phyloP scores from a whole-genome alignment of 2,329 filamentous ascomycete genomes.

The Lachnellula arida region DNA sequence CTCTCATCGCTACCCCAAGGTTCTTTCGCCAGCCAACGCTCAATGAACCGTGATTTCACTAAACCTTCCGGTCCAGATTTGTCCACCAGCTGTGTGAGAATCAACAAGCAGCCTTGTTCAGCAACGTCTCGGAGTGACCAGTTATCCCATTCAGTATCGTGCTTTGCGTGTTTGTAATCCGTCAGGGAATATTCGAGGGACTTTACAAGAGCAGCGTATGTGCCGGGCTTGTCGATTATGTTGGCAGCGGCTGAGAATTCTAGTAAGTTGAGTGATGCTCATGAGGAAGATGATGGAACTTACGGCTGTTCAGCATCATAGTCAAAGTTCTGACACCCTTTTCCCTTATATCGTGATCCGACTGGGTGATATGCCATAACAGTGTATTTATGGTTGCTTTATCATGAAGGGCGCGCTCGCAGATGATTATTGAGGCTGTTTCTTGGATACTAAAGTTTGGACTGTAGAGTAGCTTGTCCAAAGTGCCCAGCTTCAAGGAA shows the following conservation, averaged over 20 bases:
- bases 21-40: constrained; percentile 70
- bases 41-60: constrained; percentile 60
- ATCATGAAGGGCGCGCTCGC: constrained; percentile 56
- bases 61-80: constrained; percentile 48
- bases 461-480: constrained; percentile 63
- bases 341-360: constrained; percentile 56
- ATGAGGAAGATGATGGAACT: constrained; percentile 9
- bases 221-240: constrained; percentile 27
- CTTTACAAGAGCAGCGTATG: constrained; percentile 48
- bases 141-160: constrained; percentile 57
- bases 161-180: constrained; percentile 46
- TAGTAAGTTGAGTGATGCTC: constrained; percentile 24
- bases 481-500: constrained; percentile 59
- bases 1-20: constrained; percentile 58
- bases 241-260: constrained; percentile 15
- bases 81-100: constrained; percentile 54
- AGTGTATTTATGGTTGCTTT: constrained; percentile 44
- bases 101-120: constrained; percentile 56
- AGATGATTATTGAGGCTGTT: constrained; percentile 57
- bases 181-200: constrained; percentile 53
- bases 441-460: constrained; percentile 70
- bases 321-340: constrained; percentile 52
- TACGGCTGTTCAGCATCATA: constrained; percentile 48
- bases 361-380: constrained; percentile 53
- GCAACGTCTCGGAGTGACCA: constrained; percentile 57